Conservation (phyloP, 495 filamentous ascomycete genomes). For the Tuber calosporum region DNA sequence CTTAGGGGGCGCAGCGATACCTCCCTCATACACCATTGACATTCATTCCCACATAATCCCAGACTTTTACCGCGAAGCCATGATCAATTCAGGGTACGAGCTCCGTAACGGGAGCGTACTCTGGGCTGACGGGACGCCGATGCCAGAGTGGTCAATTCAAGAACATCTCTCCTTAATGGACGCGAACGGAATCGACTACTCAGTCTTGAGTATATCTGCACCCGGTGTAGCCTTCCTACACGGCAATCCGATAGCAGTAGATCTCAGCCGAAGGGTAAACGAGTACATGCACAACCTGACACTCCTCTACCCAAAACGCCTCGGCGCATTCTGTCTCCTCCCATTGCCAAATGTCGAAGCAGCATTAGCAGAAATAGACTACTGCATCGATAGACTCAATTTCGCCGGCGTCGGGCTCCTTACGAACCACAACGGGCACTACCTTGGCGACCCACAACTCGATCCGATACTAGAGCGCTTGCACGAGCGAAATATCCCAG, state of each 20-base stretch:
- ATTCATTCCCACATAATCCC: conserved; percentile 19
- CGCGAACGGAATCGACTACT: conserved; percentile 15
- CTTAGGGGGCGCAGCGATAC: neutral
- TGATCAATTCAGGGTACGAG: conserved; percentile 12
- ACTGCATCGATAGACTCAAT: conserved; percentile 43
- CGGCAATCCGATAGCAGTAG: conserved; percentile 15
- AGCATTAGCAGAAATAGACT: conserved; percentile 27
- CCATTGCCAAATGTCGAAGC: conserved; percentile 24
- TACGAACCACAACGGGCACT: conserved; percentile 49
- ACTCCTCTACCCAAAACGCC: conserved; percentile 9
- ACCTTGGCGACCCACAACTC: conserved; percentile 48
- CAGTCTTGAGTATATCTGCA: conserved; percentile 17
- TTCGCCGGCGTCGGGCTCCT: conserved; percentile 50
- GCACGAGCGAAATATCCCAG: conserved; percentile 41
- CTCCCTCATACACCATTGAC: conserved; percentile 14
- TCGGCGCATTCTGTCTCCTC: conserved; percentile 17
- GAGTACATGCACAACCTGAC: conserved; percentile 16
- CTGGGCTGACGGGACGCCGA: conserved; percentile 17
- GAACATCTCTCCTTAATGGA: conserved; percentile 15
- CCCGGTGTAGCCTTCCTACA: conserved; percentile 21
- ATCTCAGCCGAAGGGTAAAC: conserved; percentile 19
- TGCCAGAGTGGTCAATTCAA: conserved; percentile 12
- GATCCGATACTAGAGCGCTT: conserved; percentile 45
- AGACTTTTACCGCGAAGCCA: conserved; percentile 18
- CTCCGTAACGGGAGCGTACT: conserved; percentile 9